Evolutionary conservation across 2,329 filamentous ascomycete species (phyloP).

Genomic region (Fusarium sp.): DNA sequence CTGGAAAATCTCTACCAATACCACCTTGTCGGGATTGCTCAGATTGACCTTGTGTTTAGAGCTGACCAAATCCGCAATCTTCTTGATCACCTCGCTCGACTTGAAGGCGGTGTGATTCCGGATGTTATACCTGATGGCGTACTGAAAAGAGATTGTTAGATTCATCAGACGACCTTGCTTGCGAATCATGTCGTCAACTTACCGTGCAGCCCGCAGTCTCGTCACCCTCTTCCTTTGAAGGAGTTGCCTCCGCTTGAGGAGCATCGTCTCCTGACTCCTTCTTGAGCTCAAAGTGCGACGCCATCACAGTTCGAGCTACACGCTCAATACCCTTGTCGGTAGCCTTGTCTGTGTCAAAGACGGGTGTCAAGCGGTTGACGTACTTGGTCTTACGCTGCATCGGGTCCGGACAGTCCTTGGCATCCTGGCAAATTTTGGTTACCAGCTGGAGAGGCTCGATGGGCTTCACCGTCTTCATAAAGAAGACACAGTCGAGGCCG

Average conservation of each 20-base stretch:
- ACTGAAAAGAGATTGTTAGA: conserved; percentile 60
- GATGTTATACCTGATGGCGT: conserved; percentile 84
- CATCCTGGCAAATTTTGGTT: conserved; percentile 66
- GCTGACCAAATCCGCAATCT: conserved; percentile 73
- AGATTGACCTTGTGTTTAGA: conserved; percentile 80
- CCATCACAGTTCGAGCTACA: conserved; percentile 71
- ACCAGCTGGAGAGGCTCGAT: conserved; percentile 67
- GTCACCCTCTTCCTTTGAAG: conserved; percentile 28
- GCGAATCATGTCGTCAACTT: conserved; percentile 45
- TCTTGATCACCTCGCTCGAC: conserved; percentile 76
- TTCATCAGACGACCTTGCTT: conserved; percentile 8
- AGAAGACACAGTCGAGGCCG: conserved; percentile 71
- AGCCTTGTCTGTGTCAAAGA: conserved; percentile 69
- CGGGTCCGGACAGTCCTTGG: conserved; percentile 55
- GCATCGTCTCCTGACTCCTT: conserved; percentile 36
- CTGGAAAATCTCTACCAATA: conserved; percentile 84
- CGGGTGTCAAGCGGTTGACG: conserved; percentile 67
- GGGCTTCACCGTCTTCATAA: conserved; percentile 66
- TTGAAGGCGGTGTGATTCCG: conserved; percentile 77
- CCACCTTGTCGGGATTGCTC: conserved; percentile 79
- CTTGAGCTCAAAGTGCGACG: conserved; percentile 68
- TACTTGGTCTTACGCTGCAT: conserved; percentile 63
- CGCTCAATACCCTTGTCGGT: conserved; percentile 74
- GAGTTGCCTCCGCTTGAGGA: conserved; percentile 16
- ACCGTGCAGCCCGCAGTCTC: conserved; percentile 54